Conservation (phyloP, 2,329 filamentous ascomycete species). For the Bisporella sp. region DNA sequence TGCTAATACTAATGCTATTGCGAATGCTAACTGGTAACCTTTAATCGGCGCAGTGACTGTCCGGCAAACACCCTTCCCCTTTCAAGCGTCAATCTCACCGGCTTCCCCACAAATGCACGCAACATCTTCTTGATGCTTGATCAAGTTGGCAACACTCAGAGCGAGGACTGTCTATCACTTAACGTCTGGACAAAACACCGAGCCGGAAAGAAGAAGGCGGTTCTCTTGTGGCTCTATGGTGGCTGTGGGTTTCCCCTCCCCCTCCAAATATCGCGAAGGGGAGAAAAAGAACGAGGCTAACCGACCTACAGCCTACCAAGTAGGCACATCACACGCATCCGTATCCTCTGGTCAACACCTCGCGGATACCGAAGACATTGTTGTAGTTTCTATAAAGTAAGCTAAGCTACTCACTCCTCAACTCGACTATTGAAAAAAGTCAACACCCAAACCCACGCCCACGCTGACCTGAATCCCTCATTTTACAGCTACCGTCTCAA, state of each 20-base stretch:
- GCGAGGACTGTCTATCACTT: constrained; percentile 33
- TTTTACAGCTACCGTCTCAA: constrained; percentile 25
- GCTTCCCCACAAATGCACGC: no score
- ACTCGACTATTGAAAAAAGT: no score
- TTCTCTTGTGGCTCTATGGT: constrained; percentile 38
- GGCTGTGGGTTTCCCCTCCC: constrained; percentile 28
- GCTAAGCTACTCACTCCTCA: constrained; percentile 5
- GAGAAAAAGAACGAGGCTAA: no score
- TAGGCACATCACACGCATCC: constrained; percentile 32
- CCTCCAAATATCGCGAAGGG: no score
- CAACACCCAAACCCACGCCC: no score
- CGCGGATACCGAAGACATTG: constrained; percentile 35
- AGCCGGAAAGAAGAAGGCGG: constrained; percentile 28
- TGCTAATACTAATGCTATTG: no score
- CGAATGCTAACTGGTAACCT: no score
- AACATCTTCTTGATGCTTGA: no score
- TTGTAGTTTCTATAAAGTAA: constrained; percentile 42
- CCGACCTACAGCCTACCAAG: background rate
- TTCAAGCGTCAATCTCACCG: no score
- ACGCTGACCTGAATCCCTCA: background rate
- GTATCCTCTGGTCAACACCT: constrained; percentile 37
- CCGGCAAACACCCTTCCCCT: no score
- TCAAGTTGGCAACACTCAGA: background rate
- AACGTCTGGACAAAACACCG: constrained; percentile 27
- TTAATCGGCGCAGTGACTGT: no score